Base-by-base conservation (phyloP, 1,284 basidiomycete species). In the Ganoderma meredithae region DNA sequence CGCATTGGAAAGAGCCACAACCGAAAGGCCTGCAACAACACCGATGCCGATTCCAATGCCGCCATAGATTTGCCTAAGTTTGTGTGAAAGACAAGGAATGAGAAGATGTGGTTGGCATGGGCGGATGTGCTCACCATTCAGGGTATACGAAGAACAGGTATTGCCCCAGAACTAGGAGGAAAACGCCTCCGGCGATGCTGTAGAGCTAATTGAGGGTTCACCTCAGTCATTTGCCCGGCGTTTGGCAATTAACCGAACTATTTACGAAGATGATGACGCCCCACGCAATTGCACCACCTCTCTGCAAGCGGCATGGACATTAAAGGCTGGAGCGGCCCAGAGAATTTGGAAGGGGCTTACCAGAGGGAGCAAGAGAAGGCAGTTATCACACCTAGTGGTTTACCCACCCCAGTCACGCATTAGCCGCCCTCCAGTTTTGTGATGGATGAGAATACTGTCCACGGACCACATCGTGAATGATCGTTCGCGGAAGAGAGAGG, bases 241-340 rank as follows among this genome's bases (percentile, higher is more conserved):
- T 63, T n/a, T 62, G 31, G 43, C 56, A 22, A 12, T 10, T 7
- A 39, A 19, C 17, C 4, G 58, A 65, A 39, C 52, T 63, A 79
- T 84, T 74, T 79, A 91, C 90, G 71, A 86, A 83, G 71, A 94
- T 88, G 73, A 89, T 73, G 68, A 88, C 82, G 71, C 82, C 88
- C 91, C 90, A 93, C 56, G 88, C 90, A 74, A 94, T 93, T 65
- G 91, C 90, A 76, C 92, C 92, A 79, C 81, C 87, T 75, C 89
- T 85, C 90, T 91, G 74, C 64, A 27, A 55, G 31, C 52, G 27
- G 52, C 25, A 13, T 55, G 4, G 27, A 39, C 41, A 47, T 33
- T 53, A 33, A n/a, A 62, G n/a, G 31, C 40, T 41, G 52, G 27
- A 25, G 19, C 9, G 15, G 27, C 52, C 52, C n/a, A 53, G 10